Base-by-base conservation (phyloP, 768 basidiomycete species). In the Lactarius tabidus region DNA sequence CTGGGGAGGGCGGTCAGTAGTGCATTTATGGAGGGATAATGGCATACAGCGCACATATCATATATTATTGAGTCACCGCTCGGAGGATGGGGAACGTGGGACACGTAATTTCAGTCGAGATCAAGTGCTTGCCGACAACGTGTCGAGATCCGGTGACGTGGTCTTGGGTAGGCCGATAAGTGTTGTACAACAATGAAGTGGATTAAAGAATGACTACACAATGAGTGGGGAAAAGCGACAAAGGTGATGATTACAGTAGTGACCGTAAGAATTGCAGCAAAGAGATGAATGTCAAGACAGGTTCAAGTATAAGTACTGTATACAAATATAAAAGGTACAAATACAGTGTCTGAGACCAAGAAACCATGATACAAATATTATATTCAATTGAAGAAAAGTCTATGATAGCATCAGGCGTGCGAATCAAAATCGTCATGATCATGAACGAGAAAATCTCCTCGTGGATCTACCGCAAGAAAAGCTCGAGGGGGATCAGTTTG, bases 401-500 rank as follows among this genome's bases (percentile, higher is more conserved):
- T 29, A 52, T n/a, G n/a, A n/a, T 8, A 2, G 18, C 15, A 28
- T 28, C 51, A 29, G 3, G n/a, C n/a, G n/a, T n/a, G n/a, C n/a
- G n/a, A n/a, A n/a, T n/a, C n/a, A n/a, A n/a, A n/a, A n/a, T n/a
- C n/a, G n/a, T n/a, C n/a, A n/a, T n/a, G 29, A 53, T 14, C 26
- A 29, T 29, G 28, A 6, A 18, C 29, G 52, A 12, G 26, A 7
- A 53, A 15, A 53, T n/a, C 20, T n/a, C n/a, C n/a, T n/a, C n/a
- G n/a, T n/a, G n/a, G n/a, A n/a, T n/a, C 62, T 66, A 60, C 63
- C 80, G 77, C 71, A 84, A 70, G 71, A 86, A 85, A 76, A 85
- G 81, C 70, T 82, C 78, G 43, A 84, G 71, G 1, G 86, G 85
- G 59, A 86, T 88, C 20, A 85, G 85, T 72, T 86, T 89, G 73